These are phyloP conservation scores for Coprinellus micaceus DNA, from an alignment of 768 basidiomycete species.

Conservation along the genomic window DNA sequence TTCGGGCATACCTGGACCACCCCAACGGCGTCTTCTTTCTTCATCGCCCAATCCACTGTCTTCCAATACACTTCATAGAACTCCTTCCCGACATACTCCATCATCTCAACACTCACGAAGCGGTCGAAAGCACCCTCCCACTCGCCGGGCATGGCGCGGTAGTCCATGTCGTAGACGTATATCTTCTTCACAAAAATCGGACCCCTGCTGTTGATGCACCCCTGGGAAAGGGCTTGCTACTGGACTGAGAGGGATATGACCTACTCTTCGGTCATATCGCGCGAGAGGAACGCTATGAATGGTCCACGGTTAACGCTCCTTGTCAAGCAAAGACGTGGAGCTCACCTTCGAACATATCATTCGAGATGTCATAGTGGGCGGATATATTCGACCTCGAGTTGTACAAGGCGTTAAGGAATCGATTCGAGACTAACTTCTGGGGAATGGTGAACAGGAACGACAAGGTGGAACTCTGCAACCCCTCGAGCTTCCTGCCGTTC, in stretches of 20 bases:
- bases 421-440: slow-evolving; percentile 51
- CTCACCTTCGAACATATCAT: slow-evolving; percentile 66
- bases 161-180: slow-evolving; percentile 70
- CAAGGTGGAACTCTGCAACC: slow-evolving; percentile 45
- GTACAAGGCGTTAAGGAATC: slow-evolving; percentile 62
- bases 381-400: slow-evolving; percentile 68
- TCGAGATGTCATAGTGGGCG: slow-evolving; percentile 77
- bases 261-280: slow-evolving; percentile 78
- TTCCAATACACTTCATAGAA: slow-evolving; percentile 64
- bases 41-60: slow-evolving; percentile 65
- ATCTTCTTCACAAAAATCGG: slow-evolving; percentile 41
- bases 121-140: slow-evolving; percentile 70
- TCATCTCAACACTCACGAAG: slow-evolving; percentile 74
- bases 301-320: background rate
- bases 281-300: slow-evolving; percentile 56
- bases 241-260: slow-evolving; percentile 69
- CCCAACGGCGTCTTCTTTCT: slow-evolving; percentile 52
- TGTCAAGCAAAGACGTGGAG: slow-evolving; percentile 9
- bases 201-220: slow-evolving; percentile 51
- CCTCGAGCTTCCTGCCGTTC: slow-evolving; percentile 48
- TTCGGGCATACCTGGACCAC: slow-evolving; percentile 78
- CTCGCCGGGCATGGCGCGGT: slow-evolving; percentile 56
- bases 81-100: slow-evolving; percentile 68
- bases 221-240: slow-evolving; percentile 55
- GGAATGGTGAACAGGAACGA: slow-evolving; percentile 53